Conservation (phyloP, 2,329 filamentous ascomycete species). For the Pezicula neosporulosa region DNA sequence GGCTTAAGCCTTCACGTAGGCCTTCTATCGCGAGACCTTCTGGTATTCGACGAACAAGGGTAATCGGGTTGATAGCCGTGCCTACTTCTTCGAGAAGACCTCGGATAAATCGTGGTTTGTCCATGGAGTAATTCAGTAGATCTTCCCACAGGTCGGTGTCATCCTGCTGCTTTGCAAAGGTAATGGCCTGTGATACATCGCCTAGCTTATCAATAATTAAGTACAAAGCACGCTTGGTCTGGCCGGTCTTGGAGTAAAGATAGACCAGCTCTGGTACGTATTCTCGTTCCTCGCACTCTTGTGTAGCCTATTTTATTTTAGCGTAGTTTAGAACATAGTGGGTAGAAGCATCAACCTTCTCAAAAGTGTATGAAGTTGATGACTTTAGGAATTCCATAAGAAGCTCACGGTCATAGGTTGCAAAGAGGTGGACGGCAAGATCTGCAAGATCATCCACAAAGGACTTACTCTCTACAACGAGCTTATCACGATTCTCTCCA, state of each 20-base stretch:
- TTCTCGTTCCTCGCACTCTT: conserved; percentile 75
- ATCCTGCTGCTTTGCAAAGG: conserved; percentile 90
- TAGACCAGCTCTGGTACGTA: conserved; percentile 95
- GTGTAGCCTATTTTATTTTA: conserved; percentile 49
- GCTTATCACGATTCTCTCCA: conserved; percentile 51
- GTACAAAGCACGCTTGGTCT: conserved; percentile 86
- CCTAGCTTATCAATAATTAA: conserved; percentile 92
- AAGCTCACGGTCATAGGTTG: conserved; percentile 73
- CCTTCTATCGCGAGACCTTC: conserved; percentile 92
- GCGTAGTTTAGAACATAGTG: background rate
- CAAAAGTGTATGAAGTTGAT: conserved; percentile 85
- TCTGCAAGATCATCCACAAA: conserved; percentile 87
- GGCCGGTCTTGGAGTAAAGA: conserved; percentile 89
- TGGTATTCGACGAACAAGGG: conserved; percentile 84
- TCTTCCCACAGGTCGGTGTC: conserved; percentile 95
- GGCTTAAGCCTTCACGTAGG: conserved; percentile 79
- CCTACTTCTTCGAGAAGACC: conserved; percentile 91
- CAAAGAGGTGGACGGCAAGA: conserved; percentile 81
- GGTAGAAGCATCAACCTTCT: conserved; percentile 46
- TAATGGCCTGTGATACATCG: conserved; percentile 88
- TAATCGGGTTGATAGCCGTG: conserved; percentile 88
- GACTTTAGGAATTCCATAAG: conserved; percentile 85
- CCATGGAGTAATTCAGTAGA: conserved; percentile 92
- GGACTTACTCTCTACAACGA: conserved; percentile 57
- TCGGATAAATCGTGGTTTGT: conserved; percentile 92